phyloP scores from a whole-genome alignment of 805 yeast species.

The Yarrowia alimentaria region DNA sequence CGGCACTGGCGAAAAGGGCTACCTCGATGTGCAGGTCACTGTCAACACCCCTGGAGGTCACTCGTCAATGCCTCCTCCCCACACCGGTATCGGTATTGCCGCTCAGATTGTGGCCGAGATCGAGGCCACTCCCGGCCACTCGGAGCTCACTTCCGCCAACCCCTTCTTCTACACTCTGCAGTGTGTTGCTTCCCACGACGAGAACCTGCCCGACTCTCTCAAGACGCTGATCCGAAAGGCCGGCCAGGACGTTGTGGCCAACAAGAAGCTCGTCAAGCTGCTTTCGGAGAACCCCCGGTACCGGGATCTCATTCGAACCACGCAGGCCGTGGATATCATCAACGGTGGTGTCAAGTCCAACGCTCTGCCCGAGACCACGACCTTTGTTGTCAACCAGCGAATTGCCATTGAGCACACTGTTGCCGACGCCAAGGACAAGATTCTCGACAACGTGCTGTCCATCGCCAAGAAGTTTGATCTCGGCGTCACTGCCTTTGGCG shows the following conservation, averaged over 20 bases:
- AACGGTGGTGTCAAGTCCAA: conserved; percentile 73
- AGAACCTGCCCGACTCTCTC: conserved; percentile 36
- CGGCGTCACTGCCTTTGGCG: conserved; percentile 46
- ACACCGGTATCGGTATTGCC: conserved; percentile 68
- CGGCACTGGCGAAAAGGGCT: conserved; percentile 58
- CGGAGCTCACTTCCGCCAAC: conserved; percentile 51
- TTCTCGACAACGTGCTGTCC: conserved; percentile 41
- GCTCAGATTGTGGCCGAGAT: conserved; percentile 46
- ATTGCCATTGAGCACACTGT: conserved; percentile 56
- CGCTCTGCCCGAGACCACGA: conserved; percentile 67
- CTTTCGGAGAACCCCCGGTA: conserved; percentile 14
- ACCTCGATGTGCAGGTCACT: conserved; percentile 47
- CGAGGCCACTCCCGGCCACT: conserved; percentile 56
- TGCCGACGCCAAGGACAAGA: conserved; percentile 44
- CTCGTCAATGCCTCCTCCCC: conserved; percentile 71
- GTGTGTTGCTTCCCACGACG: conserved; percentile 59
- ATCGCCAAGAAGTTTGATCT: conserved; percentile 50
- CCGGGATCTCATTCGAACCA: conserved; percentile 48
- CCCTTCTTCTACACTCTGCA: conserved; percentile 60
- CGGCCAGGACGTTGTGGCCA: conserved; percentile 33
- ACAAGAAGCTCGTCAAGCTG: conserved; percentile 22
- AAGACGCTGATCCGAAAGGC: conserved; percentile 31
- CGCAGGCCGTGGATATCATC: conserved; percentile 67
- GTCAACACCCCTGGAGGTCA: conserved; percentile 68
- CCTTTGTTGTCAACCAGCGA: conserved; percentile 60